A percentile compares a stretch with the other conserved stretches of the same genome.
These are phyloP conservation scores for Euphorbia celastroides DNA, from an alignment of 441 rosid genomes.

Conservation along the genomic window DNA sequence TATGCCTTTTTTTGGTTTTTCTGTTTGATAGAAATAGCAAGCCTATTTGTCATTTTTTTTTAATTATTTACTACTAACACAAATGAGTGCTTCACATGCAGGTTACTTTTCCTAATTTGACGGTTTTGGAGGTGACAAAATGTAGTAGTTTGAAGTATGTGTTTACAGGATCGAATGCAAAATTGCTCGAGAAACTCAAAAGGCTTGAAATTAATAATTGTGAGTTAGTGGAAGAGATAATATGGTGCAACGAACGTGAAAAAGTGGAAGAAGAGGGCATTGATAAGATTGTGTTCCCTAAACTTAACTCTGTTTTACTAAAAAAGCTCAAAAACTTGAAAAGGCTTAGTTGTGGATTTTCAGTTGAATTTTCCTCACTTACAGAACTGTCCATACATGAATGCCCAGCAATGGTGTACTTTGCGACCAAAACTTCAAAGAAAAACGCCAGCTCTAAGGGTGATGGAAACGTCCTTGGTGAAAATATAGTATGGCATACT, in stretches of 20 bases:
- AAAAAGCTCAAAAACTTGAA: neutral
- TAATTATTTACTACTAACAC: neutral
- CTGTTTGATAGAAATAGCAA: neutral
- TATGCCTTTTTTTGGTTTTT: neutral
- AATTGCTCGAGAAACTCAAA: neutral
- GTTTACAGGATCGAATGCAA: neutral
- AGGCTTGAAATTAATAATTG: neutral
- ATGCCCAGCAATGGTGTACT: neutral
- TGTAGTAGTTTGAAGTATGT: neutral
- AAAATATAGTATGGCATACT: no score
- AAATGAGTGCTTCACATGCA: neutral
- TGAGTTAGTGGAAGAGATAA: neutral
- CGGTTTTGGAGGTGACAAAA: neutral
- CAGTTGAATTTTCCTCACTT: constrained; percentile 8
- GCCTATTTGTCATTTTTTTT: neutral
- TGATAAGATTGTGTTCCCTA: neutral
- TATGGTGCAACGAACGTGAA: neutral
- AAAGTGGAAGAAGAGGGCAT: neutral
- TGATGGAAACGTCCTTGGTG: neutral
- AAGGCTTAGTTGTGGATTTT: constrained; percentile 4
- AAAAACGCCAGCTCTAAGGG: neutral
- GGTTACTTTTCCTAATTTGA: neutral
- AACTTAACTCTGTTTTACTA: neutral
- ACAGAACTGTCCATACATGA: neutral
- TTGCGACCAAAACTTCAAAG: neutral